Evolutionary conservation across 1,284 basidiomycete genomes (phyloP).

Genomic region (Papiliotrema fonsecae): DNA sequence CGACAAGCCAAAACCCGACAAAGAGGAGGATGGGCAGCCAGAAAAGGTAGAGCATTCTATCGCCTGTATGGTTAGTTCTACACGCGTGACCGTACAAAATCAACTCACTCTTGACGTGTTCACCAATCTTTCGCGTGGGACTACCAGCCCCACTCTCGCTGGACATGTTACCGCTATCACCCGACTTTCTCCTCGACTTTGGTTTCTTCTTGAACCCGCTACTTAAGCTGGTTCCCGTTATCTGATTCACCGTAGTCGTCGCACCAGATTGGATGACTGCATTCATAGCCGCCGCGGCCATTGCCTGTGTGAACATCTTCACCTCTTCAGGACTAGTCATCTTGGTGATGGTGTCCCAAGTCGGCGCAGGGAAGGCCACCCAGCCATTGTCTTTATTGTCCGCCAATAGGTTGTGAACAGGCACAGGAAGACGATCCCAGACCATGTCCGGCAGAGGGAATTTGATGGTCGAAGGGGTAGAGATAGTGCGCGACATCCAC

Average conservation of each 20-base stretch:
- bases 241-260: constrained; percentile 13
- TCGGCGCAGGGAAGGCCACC: constrained; percentile 39
- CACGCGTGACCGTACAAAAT: not conserved
- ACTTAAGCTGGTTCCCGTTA: not conserved
- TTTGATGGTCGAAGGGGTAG: constrained; percentile 31
- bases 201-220: constrained; percentile 5
- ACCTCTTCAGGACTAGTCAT: constrained; percentile 44
- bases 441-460: constrained; percentile 28
- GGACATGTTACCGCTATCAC: constrained; percentile 1
- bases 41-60: constrained; percentile 87
- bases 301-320: constrained; percentile 42
- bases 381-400: constrained; percentile 18
- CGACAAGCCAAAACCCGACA: constrained; percentile 44
- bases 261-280: constrained; percentile 40
- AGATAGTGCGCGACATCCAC: constrained; percentile 39
- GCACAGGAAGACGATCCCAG: constrained; percentile 28
- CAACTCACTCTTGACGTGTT: constrained; percentile 54
- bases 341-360: constrained; percentile 40
- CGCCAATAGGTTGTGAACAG: not conserved
- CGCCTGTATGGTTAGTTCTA: constrained; percentile 55
- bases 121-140: constrained; percentile 16
- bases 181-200: constrained; percentile 5
- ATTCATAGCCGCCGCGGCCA: constrained; percentile 43
- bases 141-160: not conserved
- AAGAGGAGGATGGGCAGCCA: constrained; percentile 79